phyloP scores from a whole-genome alignment of 441 rosid species.

The Populus hybrid region DNA sequence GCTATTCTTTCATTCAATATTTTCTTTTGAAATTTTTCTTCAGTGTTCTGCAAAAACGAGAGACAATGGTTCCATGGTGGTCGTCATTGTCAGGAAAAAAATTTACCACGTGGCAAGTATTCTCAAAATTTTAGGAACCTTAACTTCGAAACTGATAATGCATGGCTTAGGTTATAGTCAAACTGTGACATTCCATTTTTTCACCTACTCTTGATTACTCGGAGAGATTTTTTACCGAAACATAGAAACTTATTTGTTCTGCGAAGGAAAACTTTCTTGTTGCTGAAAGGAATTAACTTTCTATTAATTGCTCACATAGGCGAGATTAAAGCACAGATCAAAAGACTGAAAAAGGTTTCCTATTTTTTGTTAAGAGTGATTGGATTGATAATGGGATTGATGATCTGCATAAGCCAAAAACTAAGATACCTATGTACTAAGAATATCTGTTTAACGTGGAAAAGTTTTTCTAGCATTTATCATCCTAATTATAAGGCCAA shows the following conservation, averaged over 20 bases:
- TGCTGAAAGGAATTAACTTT: background rate
- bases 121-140: background rate
- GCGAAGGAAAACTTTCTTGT: background rate
- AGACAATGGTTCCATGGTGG: background rate
- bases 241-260: background rate
- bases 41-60: slow-evolving; percentile 56
- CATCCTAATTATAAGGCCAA: background rate
- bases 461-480: background rate
- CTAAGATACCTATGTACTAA: background rate
- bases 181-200: background rate
- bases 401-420: background rate
- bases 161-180: background rate
- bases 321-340: background rate
- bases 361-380: background rate
- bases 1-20: slow-evolving; percentile 84
- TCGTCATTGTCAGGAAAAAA: background rate
- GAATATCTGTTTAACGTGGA: background rate
- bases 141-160: background rate
- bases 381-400: background rate
- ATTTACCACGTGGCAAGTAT: background rate
- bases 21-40: slow-evolving; percentile 64
- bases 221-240: background rate
- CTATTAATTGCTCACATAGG: background rate
- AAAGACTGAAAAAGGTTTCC: background rate
- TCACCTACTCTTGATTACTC: background rate